A percentile compares a stretch with the other conserved stretches of the same genome.
These are phyloP conservation scores for Saccharomyces hybrid DNA, from an alignment of 1,139 yeast species.

Conservation along the genomic window DNA sequence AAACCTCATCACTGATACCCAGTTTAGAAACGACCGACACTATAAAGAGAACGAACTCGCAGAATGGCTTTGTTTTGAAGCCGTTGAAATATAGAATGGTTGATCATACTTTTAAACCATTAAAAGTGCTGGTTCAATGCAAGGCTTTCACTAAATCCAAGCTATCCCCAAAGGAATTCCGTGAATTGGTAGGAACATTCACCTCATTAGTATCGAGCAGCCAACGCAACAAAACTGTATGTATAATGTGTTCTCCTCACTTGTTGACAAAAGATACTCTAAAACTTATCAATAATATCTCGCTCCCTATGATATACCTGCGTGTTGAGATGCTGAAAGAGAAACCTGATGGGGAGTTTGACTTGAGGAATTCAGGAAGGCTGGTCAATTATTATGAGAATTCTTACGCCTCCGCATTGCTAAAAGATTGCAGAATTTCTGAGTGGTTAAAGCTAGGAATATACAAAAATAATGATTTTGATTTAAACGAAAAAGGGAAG, in stretches of 20 bases:
- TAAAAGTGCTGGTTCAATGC: constrained; percentile 49
- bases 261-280: constrained; percentile 54
- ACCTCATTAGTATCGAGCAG: constrained; percentile 35
- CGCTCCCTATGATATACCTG: constrained; percentile 49
- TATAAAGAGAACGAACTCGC: constrained; percentile 20
- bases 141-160: constrained; percentile 41
- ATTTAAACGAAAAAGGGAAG: background rate
- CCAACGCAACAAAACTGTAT: constrained; percentile 32
- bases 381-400: constrained; percentile 28
- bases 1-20: background rate
- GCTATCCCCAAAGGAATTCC: constrained; percentile 44
- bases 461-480: constrained; percentile 6
- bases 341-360: constrained; percentile 31
- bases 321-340: constrained; percentile 33
- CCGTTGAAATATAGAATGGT: constrained; percentile 16
- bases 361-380: constrained; percentile 36
- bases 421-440: constrained; percentile 23
- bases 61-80: constrained; percentile 29
- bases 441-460: constrained; percentile 24
- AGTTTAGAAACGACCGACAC: background rate
- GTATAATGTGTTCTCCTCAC: constrained; percentile 51
- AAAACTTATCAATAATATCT: constrained; percentile 45
- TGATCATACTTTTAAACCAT: constrained; percentile 10
- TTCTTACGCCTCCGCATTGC: constrained; percentile 20
- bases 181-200: constrained; percentile 55